A percentile compares a stretch with the other conserved stretches of the same genome.
Evolutionary conservation across 148 eudicot species (phyloP).

Genomic region (Dysphania ambrosioides): DNA sequence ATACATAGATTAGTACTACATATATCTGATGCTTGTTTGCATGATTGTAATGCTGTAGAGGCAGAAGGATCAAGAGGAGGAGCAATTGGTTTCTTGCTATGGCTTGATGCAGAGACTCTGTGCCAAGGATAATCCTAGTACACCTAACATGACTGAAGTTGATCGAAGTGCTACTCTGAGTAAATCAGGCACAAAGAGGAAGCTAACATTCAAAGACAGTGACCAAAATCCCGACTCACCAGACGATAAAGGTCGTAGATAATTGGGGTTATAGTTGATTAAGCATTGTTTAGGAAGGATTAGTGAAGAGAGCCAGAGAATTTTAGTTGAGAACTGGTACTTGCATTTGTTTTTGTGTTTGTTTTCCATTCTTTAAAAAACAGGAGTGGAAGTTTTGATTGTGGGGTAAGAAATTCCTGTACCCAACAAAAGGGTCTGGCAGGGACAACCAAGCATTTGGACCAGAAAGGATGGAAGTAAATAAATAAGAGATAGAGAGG

Average conservation of each 20-base stretch:
- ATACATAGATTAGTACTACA: neutral
- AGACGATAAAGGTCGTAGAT: conserved; percentile 3
- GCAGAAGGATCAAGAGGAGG: conserved; percentile 10
- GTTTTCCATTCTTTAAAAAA: neutral
- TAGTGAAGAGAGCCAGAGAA: conserved; percentile 15
- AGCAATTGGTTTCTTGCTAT: conserved; percentile 24
- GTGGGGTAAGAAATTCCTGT: conserved; percentile 24
- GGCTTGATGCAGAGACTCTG: conserved; percentile 34
- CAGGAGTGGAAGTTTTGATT: conserved; percentile 17
- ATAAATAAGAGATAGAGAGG: conserved; percentile 24
- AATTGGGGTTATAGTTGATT: conserved; percentile 6
- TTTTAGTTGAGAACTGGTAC: conserved; percentile 7
- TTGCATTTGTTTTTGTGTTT: neutral
- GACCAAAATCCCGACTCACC: conserved; percentile 10
- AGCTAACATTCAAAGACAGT: conserved; percentile 26
- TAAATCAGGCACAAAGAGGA: conserved; percentile 25
- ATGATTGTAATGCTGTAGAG: conserved; percentile 6
- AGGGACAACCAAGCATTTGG: conserved; percentile 36
- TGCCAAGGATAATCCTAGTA: conserved; percentile 22
- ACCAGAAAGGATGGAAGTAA: conserved; percentile 27
- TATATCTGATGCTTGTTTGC: neutral
- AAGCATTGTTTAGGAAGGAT: conserved; percentile 15
- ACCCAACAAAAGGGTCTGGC: conserved; percentile 28
- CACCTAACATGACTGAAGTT: conserved; percentile 24
- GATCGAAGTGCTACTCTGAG: conserved; percentile 10